Base-by-base conservation (phyloP, 345 rosid species). In the Carallia brachiata region DNA sequence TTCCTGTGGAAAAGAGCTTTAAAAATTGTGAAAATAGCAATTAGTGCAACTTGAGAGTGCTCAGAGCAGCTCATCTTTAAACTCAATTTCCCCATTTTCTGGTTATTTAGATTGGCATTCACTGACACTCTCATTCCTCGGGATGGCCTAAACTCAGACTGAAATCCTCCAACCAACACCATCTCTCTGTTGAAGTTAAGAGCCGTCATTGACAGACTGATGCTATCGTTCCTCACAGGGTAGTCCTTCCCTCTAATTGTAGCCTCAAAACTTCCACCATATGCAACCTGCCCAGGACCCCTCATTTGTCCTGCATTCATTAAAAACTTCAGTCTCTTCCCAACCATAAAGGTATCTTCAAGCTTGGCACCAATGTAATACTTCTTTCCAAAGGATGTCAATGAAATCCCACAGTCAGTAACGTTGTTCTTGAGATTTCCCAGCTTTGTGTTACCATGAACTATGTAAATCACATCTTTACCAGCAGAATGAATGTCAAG, bases 401-500 rank as follows among this genome's bases (percentile, higher is more conserved):
- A 56, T 52, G 80, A 90, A 28, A 86, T 64, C 57, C 88, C 99
- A 70, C 87, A 84, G 57, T 84, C 92, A 10, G 87, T 71, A 62
- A 84, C 71, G 74, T 90, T 90, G 73, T 82, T 78, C 85, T 84
- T 82, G 70, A 84, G 76, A 75, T 74, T 89, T 73, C 77, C 83
- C 72, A 90, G 83, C 81, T 84, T 95, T 39, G 89, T 68, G 64
- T 86, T 85, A 66, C 93, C 75, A 47, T 70, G 89, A 63, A 82
- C 76, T 37, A 88, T 89, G 77, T 77, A 89, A 6, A 95, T 84
- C 68, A 90, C 73, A 80, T 89, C 91, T 78, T 85, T 88, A 63
- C 88, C 92, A 55, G 97, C 74, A 73, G 96, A 87, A 57, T 92
- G 97, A 65, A 92, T 85, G 81, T 92, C 96, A 39, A 90, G 76